Evolutionary conservation across 352 stramenopile species (phyloP).

Genomic region (Phytophthora multivora): DNA sequence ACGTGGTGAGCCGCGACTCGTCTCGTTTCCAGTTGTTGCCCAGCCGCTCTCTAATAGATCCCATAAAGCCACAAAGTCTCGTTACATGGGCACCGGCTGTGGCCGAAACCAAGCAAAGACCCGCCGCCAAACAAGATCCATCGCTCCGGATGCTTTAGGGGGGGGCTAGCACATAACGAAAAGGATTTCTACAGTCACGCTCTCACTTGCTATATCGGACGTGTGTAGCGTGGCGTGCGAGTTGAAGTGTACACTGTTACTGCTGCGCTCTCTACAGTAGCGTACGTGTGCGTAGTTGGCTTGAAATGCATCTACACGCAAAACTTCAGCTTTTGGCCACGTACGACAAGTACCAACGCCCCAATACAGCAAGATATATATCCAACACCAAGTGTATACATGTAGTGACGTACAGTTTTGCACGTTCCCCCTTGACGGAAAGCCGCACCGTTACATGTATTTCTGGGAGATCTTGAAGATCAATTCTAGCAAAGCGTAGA

Average conservation of each 20-base stretch:
- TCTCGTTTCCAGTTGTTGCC: slow-evolving; percentile 27
- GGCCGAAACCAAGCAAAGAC: background rate
- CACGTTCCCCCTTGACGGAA: background rate
- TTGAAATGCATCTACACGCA: background rate
- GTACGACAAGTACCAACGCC: too few relatives aligned
- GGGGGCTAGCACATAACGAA: slow-evolving; percentile 5
- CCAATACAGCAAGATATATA: background rate
- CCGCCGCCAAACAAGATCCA: slow-evolving; percentile 6
- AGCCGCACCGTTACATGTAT: background rate
- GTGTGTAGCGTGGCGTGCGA: too few relatives aligned
- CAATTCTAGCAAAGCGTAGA: background rate
- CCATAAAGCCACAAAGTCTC: slow-evolving; percentile 23
- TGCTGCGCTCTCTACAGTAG: slow-evolving; percentile 6
- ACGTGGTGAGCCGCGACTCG: slow-evolving; percentile 11
- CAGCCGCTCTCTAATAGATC: slow-evolving; percentile 6
- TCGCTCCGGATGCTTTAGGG: slow-evolving; percentile 1
- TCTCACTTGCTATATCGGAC: too few relatives aligned
- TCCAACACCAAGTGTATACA: background rate
- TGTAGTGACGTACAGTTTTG: too few relatives aligned
- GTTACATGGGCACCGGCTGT: slow-evolving; percentile 16
- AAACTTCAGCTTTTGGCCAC: slow-evolving; percentile 1
- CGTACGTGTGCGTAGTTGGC: background rate
- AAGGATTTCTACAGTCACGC: slow-evolving; percentile 32
- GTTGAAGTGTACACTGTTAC: background rate
- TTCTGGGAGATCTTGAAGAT: slow-evolving; percentile 12